Evolutionary conservation across 2,329 filamentous ascomycete species (phyloP).

Genomic region (Apiospora rasikravindrae): DNA sequence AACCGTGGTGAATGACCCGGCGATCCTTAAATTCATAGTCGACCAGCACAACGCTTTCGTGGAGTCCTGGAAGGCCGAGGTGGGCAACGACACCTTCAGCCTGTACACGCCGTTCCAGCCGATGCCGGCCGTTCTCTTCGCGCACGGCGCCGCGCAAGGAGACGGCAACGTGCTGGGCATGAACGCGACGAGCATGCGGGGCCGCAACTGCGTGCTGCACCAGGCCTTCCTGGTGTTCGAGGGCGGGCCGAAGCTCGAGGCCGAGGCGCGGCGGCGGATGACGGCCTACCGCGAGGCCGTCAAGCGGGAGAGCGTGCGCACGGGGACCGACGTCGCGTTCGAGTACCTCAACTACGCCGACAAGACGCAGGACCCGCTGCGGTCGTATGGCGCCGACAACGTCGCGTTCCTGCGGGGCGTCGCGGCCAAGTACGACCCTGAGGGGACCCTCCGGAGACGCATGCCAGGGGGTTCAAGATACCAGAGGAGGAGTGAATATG

Average conservation of each 20-base stretch:
- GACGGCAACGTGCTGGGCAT: conserved; percentile 37
- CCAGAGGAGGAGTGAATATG: neutral
- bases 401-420: conserved; percentile 36
- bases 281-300: conserved; percentile 18
- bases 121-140: conserved; percentile 10
- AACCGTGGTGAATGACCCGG: conserved; percentile 21
- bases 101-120: conserved; percentile 16
- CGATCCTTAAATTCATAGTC: neutral
- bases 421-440: conserved; percentile 43
- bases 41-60: conserved; percentile 13
- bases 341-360: conserved; percentile 46
- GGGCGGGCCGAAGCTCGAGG: conserved; percentile 13
- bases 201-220: conserved; percentile 16
- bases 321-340: conserved; percentile 32
- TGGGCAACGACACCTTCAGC: conserved; percentile 11
- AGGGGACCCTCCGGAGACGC: conserved; percentile 34
- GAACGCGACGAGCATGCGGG: conserved; percentile 7
- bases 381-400: conserved; percentile 42
- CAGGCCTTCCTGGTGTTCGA: conserved; percentile 18
- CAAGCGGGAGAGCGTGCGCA: conserved; percentile 12
- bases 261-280: conserved; percentile 18
- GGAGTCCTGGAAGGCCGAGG: neutral
- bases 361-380: conserved; percentile 37
- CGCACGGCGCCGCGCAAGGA: neutral
- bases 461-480: conserved; percentile 4